Percentiles rank a stretch among this genome's conserved stretches.
Evolutionary conservation across 2,329 filamentous ascomycete genomes (phyloP).

Genomic region (Cladophialophora chaetospira): DNA sequence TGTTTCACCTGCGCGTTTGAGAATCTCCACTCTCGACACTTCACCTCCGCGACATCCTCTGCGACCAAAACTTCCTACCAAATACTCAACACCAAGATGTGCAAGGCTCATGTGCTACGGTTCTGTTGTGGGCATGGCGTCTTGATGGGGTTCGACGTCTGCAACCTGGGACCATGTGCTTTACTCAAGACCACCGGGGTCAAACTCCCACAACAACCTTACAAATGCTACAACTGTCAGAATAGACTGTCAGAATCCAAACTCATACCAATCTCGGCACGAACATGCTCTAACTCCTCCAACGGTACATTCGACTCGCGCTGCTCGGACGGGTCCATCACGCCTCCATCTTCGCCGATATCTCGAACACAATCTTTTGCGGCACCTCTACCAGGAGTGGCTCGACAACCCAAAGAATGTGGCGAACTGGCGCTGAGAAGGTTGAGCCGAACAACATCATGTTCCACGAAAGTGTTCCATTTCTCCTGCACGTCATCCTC

Average conservation of each 20-base stretch:
- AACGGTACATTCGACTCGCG: constrained; percentile 29
- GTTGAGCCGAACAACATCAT: constrained; percentile 22
- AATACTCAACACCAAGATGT: constrained; percentile 24
- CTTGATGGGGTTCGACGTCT: constrained; percentile 31
- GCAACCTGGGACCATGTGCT: constrained; percentile 29
- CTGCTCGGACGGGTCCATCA: constrained; percentile 14
- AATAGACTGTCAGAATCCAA: constrained; percentile 19
- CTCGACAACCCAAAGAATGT: constrained; percentile 27
- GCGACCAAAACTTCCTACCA: not conserved
- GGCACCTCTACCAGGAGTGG: constrained; percentile 29
- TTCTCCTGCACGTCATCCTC: constrained; percentile 31
- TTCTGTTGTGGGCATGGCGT: constrained; percentile 34
- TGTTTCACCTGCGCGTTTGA: constrained; percentile 4
- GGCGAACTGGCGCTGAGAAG: constrained; percentile 18
- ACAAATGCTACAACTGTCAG: constrained; percentile 35
- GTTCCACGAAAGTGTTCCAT: constrained; percentile 24
- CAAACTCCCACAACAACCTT: constrained; percentile 33
- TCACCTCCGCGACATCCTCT: not conserved
- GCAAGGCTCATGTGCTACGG: constrained; percentile 33
- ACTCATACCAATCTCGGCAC: constrained; percentile 18
- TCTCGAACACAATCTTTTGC: constrained; percentile 16
- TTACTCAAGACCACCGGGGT: constrained; percentile 31
- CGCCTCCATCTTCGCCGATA: constrained; percentile 24
- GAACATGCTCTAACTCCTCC: constrained; percentile 25
- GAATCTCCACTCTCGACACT: constrained; percentile 12